A percentile compares a stretch with the other conserved stretches of the same genome.
Conservation (phyloP, 176 grass and related monocot genomes). For the Aegilops speltoides region DNA sequence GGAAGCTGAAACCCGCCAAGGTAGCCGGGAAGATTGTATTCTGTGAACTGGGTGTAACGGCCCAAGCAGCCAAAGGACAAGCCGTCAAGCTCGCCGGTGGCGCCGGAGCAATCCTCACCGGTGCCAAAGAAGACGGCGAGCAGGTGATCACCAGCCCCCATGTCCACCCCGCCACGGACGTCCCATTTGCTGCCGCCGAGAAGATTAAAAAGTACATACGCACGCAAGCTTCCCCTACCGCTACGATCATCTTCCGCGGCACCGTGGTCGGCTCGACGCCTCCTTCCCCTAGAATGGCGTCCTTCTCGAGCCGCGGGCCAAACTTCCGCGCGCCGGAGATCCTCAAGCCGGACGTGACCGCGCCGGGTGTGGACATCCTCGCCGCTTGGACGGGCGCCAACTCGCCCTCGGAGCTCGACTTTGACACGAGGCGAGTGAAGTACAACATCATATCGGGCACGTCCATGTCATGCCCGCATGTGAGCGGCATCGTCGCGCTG, state of each 20-base stretch:
- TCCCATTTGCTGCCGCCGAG: neutral
- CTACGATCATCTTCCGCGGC: slow-evolving; percentile 33
- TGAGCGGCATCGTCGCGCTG: slow-evolving; percentile 44
- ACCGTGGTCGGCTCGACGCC: slow-evolving; percentile 20
- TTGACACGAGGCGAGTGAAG: slow-evolving; percentile 39
- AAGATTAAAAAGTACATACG: slow-evolving; percentile 8
- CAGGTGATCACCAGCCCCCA: neutral
- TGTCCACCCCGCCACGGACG: slow-evolving; percentile 12
- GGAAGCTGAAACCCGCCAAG: neutral
- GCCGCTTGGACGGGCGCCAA: slow-evolving; percentile 34
- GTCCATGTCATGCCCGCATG: slow-evolving; percentile 48
- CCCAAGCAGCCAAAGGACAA: slow-evolving; percentile 20
- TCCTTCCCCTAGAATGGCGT: slow-evolving; percentile 29
- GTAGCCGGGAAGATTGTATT: slow-evolving; percentile 57
- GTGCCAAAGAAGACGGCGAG: slow-evolving; percentile 25
- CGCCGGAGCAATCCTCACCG: slow-evolving; percentile 26
- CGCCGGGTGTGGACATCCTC: slow-evolving; percentile 62
- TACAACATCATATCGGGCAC: slow-evolving; percentile 52
- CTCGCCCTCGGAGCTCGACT: slow-evolving; percentile 21
- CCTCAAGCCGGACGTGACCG: slow-evolving; percentile 63
- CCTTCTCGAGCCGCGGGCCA: slow-evolving; percentile 54
- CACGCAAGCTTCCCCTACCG: neutral
- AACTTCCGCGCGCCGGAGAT: slow-evolving; percentile 29
- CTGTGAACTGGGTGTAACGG: slow-evolving; percentile 16
- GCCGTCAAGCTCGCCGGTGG: slow-evolving; percentile 57